These are phyloP conservation scores for Pseudonitzschia pungens DNA, from an alignment of 108 stramenopile species.

Conservation along the genomic window DNA sequence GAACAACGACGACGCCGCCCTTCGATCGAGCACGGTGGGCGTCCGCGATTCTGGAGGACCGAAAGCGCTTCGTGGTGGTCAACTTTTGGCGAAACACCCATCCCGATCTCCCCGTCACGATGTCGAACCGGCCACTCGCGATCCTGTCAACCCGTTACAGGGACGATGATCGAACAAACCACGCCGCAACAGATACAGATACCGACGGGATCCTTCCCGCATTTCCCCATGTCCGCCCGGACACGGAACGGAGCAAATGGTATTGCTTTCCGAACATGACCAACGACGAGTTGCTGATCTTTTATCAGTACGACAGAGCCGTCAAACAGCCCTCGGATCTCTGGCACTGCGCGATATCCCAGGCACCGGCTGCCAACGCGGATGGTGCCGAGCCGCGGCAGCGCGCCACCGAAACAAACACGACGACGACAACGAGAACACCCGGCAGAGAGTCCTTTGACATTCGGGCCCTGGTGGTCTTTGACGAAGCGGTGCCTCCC, in stretches of 20 bases:
- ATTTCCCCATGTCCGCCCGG: constrained; percentile 44
- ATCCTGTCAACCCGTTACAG: constrained; percentile 43
- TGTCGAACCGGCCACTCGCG: constrained; percentile 40
- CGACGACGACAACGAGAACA: not conserved
- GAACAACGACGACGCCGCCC: not conserved
- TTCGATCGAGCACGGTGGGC: constrained; percentile 16
- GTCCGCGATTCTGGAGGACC: constrained; percentile 13
- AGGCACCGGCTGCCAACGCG: too few relatives aligned
- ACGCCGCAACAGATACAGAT: not conserved
- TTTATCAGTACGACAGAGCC: constrained; percentile 60
- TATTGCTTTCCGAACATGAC: constrained; percentile 49
- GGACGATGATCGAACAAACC: not conserved
- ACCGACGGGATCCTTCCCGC: not conserved
- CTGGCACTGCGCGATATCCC: constrained; percentile 54
- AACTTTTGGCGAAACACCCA: constrained; percentile 51
- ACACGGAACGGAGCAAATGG: constrained; percentile 41
- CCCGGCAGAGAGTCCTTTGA: constrained; percentile 62
- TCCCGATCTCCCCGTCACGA: constrained; percentile 26
- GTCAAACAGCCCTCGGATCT: constrained; percentile 41
- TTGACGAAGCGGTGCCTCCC: constrained; percentile 44
- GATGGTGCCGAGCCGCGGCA: too few relatives aligned
- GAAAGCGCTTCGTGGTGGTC: constrained; percentile 47
- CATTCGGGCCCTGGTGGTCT: constrained; percentile 46
- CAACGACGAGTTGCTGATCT: constrained; percentile 44
- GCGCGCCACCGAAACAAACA: too few relatives aligned